Base-by-base conservation (phyloP, 1,139 yeast species). In the Protomyces inundatus region DNA sequence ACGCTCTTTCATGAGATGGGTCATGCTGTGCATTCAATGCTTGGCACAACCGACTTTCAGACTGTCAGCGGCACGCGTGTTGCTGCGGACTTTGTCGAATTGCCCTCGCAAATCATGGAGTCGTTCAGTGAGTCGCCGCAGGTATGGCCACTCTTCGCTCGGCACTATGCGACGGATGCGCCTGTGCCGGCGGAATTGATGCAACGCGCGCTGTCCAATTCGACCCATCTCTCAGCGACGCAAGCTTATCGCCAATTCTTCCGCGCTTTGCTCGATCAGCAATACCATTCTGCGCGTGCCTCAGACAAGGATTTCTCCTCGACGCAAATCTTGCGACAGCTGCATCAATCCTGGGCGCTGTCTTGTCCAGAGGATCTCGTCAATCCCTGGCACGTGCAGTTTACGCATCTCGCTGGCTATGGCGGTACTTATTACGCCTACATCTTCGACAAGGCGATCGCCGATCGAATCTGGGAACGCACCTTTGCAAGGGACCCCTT, bases 1-100 rank as follows among this genome's bases (percentile, higher is more conserved):
- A 93, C 98, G 0, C 77, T 93, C 40, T 93, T 95, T 77, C 99
- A 93, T 75, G 99, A 93, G 75, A 90, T 93, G 96, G 99, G 99
- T 0, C 99, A 93, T 76, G 98, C 98, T 1, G 88, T 93, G 84
- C 98, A 93, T 74, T 58, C 5, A 50, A 91, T 93, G 97, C 78
- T 93, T 36, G 98, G 98, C 0, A 81, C 93, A 67, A 93, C 98
- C 0, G 81, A 85, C 55, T 77, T 93, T 59, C 98, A 95, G 73
- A 95, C 91, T 72, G 86, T 93, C 14, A 86, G 95, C 33, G 98
- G 99, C 1, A 93, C 98, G 0, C 80, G 99, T 67, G 93, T 98
- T 72, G 88, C 90, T 6, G 90, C 98, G 0, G 98, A 93, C 74
- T 93, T 93, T 77, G 98, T 95, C 39, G 98, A 93, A 74, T 77